These are phyloP conservation scores for Blastocystis sp. DNA, from an alignment of 352 stramenopile genomes.

Conservation along the genomic window DNA sequence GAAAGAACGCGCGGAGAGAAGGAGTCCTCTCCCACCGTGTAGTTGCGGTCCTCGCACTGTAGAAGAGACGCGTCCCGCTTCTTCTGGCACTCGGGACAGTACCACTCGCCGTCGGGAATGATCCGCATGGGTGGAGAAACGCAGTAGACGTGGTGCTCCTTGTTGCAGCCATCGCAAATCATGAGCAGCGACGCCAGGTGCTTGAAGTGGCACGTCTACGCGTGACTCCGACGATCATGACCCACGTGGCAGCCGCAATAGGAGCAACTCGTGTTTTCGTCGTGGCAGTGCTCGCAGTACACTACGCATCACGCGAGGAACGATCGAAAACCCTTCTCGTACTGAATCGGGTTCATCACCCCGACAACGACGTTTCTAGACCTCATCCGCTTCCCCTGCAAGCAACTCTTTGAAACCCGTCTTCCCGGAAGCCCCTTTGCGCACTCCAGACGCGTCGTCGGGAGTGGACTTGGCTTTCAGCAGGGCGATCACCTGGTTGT, in stretches of 20 bases:
- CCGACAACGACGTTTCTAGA: background rate
- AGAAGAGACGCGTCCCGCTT: background rate
- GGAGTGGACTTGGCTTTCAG: conserved; percentile 17
- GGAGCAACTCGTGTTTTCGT: conserved; percentile 56
- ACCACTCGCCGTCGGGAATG: conserved; percentile 54
- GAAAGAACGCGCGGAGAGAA: background rate
- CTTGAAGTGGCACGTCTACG: conserved; percentile 59
- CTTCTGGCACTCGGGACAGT: conserved; percentile 47
- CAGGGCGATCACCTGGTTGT: conserved; percentile 42
- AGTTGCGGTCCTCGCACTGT: background rate
- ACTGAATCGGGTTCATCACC: conserved; percentile 44
- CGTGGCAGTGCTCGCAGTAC: conserved; percentile 56
- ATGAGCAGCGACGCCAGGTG: conserved; percentile 26
- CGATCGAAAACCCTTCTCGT: background rate
- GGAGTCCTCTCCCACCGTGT: background rate
- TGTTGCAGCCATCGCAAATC: conserved; percentile 59
- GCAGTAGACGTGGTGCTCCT: conserved; percentile 48
- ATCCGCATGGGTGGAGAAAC: conserved; percentile 11
- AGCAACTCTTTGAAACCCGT: background rate
- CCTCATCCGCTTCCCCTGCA: background rate
- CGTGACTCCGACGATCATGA: too few relatives aligned
- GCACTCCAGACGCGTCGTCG: background rate
- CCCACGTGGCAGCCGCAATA: conserved; percentile 23
- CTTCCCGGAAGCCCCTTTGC: background rate
- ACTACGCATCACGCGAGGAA: background rate